Base-by-base conservation (phyloP, 306 rosid genomes). In the Trifolium subterraneum region DNA sequence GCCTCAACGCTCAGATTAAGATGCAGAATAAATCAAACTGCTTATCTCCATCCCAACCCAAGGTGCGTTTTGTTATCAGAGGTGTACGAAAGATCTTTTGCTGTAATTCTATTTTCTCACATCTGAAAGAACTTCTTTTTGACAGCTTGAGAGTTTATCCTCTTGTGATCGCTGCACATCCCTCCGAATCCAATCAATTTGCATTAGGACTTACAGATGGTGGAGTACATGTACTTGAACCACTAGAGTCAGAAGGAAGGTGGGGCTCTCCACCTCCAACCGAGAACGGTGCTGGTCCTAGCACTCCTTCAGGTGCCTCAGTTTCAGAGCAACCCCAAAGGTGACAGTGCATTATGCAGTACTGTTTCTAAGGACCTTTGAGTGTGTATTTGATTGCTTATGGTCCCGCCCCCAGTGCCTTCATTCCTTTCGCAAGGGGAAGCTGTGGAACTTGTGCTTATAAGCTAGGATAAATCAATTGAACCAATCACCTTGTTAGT, bases 161-260 rank as follows among this genome's bases (percentile, higher is more conserved):
- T 70, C 86, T 92, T 8, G 97, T 92, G 48, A 88, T 95, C 35
- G 98, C 99, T 48, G 98, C 99, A 65, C 99, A 95, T 81, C 99
- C 99, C 27, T 83, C 97, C 0, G 99, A 95, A 78, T 85, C 97
- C 78, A 90, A 89, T 78, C 99, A 95, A 72, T 95, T 95, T 81
- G 98, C 98, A 35, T 79, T 95, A 70, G 99, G 99, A 55, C 96
- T 95, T 44, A 81, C 93, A 2, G 98, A 95, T 58, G 99, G 99
- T 22, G 92, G 96, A 41, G 99, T 95, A 13, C 88, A 87, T 68
- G 88, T 95, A 48, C 92, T 95, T 23, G 99, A 95, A 87, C 98
- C 99, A 2, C 84, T 88, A 59, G 98, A 95, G 70, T 79, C 92
- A 0, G 98, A 92, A 83, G 99, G 98, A 74, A 95, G 88, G 75